Evolutionary conservation across 345 rosid species (phyloP), one percentile per base, ranked within the genome.

Genomic region (Cardamine chenopodiifolia): DNA sequence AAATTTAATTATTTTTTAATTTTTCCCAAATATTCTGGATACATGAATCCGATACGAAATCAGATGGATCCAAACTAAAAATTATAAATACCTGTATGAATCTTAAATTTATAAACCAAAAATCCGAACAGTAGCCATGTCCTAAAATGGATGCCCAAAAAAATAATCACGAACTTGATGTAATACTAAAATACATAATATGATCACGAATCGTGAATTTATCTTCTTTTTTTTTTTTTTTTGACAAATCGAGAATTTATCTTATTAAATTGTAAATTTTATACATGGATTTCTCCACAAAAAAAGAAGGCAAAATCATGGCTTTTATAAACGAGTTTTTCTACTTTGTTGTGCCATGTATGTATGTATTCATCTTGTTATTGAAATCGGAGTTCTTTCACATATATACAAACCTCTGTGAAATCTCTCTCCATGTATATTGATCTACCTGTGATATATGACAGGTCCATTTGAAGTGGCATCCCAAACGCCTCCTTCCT

Each of bases 401-500:
- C 31, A 52, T 54, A 14, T 54, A 37, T 5, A 60, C 22, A 34
- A 65, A 47, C 47, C 15, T 31, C 19, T 12, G 5, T 48, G 11
- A 15, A 40, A 22, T 57, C 57, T 58, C n/a, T n/a, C n/a, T n/a
- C n/a, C n/a, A n/a, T n/a, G n/a, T 18, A 19, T n/a, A 3, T 19
- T 6, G 18, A 18, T 52, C 68, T 73, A 87, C 62, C 78, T 81
- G 63, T 74, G 83, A 54, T 86, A 60, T 1, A 89, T 75, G 3
- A 86, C 86, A 18, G 95, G 90, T 68, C 50, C 66, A 67, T 81
- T 83, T 10, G 87, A 82, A 19, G 59, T 71, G 2, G 6, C 18
- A 79, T 88, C 90, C 93, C 97, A 92, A 26, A 72, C 66, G 19
- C 96, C 96, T 2, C 89, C 93, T 40, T 92, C 94, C 75, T 82